Percentiles rank a stretch among this genome's conserved stretches.
Conservation (phyloP, 2,329 filamentous ascomycete species). For the Plenodomus tracheiphilus region DNA sequence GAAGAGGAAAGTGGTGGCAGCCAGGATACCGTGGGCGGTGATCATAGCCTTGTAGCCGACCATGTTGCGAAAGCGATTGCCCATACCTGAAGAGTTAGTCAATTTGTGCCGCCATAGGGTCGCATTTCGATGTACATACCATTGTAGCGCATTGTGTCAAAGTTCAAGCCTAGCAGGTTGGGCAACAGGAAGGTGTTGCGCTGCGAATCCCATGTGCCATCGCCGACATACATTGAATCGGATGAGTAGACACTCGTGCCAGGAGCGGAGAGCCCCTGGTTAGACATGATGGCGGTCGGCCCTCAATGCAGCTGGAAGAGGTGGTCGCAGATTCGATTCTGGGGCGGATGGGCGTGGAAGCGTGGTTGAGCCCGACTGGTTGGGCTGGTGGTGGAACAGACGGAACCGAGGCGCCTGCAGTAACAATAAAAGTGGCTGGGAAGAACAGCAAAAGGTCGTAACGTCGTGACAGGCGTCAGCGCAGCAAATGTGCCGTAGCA, state of each 20-base stretch:
- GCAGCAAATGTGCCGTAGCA: constrained; percentile 9
- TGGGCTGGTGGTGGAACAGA: constrained; percentile 7
- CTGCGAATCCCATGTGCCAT: constrained; percentile 80
- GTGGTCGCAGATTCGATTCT: not conserved
- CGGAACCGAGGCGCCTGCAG: constrained; percentile 7
- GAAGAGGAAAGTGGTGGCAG: constrained; percentile 72
- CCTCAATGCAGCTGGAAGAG: not conserved
- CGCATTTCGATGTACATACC: constrained; percentile 52
- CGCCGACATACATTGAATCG: constrained; percentile 74
- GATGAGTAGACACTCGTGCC: constrained; percentile 75
- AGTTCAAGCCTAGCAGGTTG: constrained; percentile 75
- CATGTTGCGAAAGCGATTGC: constrained; percentile 73
- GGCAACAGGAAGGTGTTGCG: constrained; percentile 79
- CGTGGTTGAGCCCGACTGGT: constrained; percentile 5
- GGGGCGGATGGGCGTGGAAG: constrained; percentile 11
- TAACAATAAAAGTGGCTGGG: constrained; percentile 4
- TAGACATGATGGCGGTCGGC: constrained; percentile 26
- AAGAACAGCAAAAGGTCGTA: constrained; percentile 24
- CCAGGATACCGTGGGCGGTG: constrained; percentile 71
- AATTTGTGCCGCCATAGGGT: not conserved
- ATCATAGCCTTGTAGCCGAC: constrained; percentile 72
- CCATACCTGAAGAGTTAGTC: constrained; percentile 66
- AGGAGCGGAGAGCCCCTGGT: constrained; percentile 62
- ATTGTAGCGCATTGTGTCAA: constrained; percentile 83
- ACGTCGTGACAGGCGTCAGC: constrained; percentile 36